Base-by-base conservation (phyloP, 179 eudicot species). In the Spinacia oleracea region DNA sequence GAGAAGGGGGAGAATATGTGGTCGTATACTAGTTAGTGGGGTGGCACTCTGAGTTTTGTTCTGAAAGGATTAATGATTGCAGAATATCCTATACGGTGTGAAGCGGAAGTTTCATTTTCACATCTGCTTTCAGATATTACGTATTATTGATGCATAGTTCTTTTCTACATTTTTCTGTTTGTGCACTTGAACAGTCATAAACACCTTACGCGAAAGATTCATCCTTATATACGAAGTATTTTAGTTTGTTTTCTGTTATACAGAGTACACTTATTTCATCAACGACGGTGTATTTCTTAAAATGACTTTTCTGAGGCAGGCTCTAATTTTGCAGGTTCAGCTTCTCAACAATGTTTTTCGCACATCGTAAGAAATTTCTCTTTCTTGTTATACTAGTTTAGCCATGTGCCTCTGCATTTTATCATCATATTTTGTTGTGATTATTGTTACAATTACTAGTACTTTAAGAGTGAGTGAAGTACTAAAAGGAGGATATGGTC, bases 331-430 rank as follows among this genome's bases (percentile, higher is more conserved):
- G 84, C 94, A 92, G 97, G 97, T 92, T 92, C 84, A 92, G 97
- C 74, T 87, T 92, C 85, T 92, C 97, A 68, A 92, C 97, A 43
- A 92, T 92, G 97, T 92, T 90, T 79, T 92, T 92, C 83, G 81
- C 97, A 43, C 97, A 92, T 85, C 88, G 97, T 92, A 90, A 85
- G 85, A 79, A 66, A 72, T 38, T 64, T 23, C 51, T 68, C 65
- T 62, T 15, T 60, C 64, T 50, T 42, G 21, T 65, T 72, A 40
- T 10, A 42, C 45, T 62, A 27, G 32, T 35, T 77, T 66, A 32
- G 45, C 20, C 14, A 16, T 6, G 29, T 23, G 9, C 14, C 7
- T 38, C 9, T 23, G 21, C 53, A 43, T 23, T n/a, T 34, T 70
- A 20, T 43, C 12, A 66, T 20, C 27, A 16, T 64, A 16, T 65